Evolutionary conservation across 1,139 yeast genomes (phyloP), one percentile per base, ranked within the genome.

Genomic region (Candida buenavistaensis): DNA sequence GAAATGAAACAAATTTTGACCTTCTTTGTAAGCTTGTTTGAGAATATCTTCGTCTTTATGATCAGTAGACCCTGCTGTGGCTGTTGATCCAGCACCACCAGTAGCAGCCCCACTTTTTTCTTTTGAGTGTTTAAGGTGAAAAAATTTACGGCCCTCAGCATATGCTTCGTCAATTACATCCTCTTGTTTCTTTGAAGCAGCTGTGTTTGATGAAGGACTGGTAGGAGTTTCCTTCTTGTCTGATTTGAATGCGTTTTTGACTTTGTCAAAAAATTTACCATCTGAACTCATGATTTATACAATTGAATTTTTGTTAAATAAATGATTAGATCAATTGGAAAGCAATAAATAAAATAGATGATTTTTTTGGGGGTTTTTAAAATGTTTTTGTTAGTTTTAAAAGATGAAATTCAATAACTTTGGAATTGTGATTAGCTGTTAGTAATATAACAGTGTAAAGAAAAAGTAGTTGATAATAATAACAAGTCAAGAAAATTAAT

Each of bases 171-270:
- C 24, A 9, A 38, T 30, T 5, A 38, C 32, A 10, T 37, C 29
- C 16, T 41, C 37, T n/a, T 33, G 33, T n/a, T 26, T 19, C 20
- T 29, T 25, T 12, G 28, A 19, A 13, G 36, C n/a, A n/a, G n/a
- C n/a, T n/a, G n/a, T n/a, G n/a, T n/a, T n/a, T n/a, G n/a, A n/a
- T n/a, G n/a, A n/a, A n/a, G n/a, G n/a, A n/a, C n/a, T n/a, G n/a
- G n/a, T n/a, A n/a, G n/a, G n/a, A n/a, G 47, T 23, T 6, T 34
- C 27, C 23, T 36, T 45, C 25, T 38, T 37, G 19, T 38, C 42
- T 15, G 57, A 50, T 30, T 41, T 50, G 50, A 62, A 55, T 14
- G 64, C 56, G 33, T 63, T 51, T 46, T 54, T 52, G 38, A 64
- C 41, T 42, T 64, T 54, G 30, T 45, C 40, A 32, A 62, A 41